Conservation (phyloP, 345 rosid genomes). For the Draba incana region DNA sequence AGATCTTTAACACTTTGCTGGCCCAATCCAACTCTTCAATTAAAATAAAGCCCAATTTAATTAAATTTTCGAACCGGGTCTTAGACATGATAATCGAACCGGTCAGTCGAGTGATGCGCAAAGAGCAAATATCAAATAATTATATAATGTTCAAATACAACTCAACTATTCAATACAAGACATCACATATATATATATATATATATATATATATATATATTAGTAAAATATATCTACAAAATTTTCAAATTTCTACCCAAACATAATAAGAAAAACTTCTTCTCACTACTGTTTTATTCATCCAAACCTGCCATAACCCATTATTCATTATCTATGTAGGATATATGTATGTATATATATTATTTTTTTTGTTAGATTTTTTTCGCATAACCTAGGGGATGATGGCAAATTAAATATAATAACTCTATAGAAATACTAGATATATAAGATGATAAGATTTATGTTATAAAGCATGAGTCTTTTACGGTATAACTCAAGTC, state of each 20-base stretch:
- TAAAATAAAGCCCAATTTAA: slow-evolving; percentile 8
- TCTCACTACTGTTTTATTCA: slow-evolving; percentile 26
- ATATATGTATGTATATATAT: not conserved
- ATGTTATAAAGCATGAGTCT: slow-evolving; percentile 30
- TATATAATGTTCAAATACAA: slow-evolving; percentile 7
- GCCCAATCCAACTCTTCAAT: slow-evolving; percentile 7
- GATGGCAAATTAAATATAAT: not conserved
- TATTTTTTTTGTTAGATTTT: not conserved
- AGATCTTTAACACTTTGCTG: slow-evolving; percentile 7
- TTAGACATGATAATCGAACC: not conserved
- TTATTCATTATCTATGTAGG: not conserved
- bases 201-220: not conserved
- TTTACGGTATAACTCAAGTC: slow-evolving; percentile 49
- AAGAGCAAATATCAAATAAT: slow-evolving; percentile 9
- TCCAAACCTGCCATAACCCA: slow-evolving; percentile 23
- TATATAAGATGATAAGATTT: slow-evolving; percentile 7
- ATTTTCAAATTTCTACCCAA: slow-evolving; percentile 20
- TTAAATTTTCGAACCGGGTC: not conserved
- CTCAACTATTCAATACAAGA: slow-evolving; percentile 19
- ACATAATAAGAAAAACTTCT: not conserved
- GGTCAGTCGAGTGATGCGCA: not conserved
- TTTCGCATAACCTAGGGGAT: not conserved
- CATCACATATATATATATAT: slow-evolving; percentile 2
- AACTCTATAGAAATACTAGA: slow-evolving; percentile 33
- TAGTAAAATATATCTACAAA: slow-evolving; percentile 18